Evolutionary conservation across 1,284 basidiomycete species (phyloP), one percentile per base, ranked within the genome.

Genomic region (Ganoderma resinaceum): DNA sequence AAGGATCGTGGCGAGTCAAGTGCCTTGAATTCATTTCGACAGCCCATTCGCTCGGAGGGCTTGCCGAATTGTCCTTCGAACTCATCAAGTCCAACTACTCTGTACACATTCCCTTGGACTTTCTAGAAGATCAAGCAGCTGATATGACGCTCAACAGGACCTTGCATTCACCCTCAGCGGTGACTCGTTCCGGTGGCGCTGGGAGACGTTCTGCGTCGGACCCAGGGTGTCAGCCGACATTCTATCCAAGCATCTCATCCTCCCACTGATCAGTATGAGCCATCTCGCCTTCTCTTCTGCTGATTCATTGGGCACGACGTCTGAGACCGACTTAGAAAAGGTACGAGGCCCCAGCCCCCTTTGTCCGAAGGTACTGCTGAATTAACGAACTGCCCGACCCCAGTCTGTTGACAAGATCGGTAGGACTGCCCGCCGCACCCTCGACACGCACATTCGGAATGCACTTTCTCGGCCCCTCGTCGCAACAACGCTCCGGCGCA

Each of bases 381-480:
- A 66, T 71, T 49, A 57, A 63, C 66, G 37, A 63, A 57, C 53
- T n/a, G 38, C 16, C 12, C 31, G 12, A 46, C 66, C 61, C 8
- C 74, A 93, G 92, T 83, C 87, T 23, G 82, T 91, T 12, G 92
- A 93, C 78, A 91, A 87, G 76, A 76, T 89, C 53, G 91, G 89
- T 55, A 85, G 89, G 67, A 88, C 86, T 2, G 90, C 89, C 42
- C 84, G 92, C 63, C 84, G 91, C 72, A 86, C 86, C 37, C 74
- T 87, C n/a, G 91, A 90, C 76, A 91, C 86, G 49, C 90, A 93
- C 78, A 82, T 92, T 68, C 89, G 86, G 77, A 89, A 91, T 79
- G 87, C 87, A 5, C 78, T 93, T 69, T 87, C 88, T 49, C 90
- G 86, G 74, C 90, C 91, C 38, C 86, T 89, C 64, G 76, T 89